These are phyloP conservation scores for Eruca vesicaria DNA, from an alignment of 441 rosid species.

Conservation along the genomic window DNA sequence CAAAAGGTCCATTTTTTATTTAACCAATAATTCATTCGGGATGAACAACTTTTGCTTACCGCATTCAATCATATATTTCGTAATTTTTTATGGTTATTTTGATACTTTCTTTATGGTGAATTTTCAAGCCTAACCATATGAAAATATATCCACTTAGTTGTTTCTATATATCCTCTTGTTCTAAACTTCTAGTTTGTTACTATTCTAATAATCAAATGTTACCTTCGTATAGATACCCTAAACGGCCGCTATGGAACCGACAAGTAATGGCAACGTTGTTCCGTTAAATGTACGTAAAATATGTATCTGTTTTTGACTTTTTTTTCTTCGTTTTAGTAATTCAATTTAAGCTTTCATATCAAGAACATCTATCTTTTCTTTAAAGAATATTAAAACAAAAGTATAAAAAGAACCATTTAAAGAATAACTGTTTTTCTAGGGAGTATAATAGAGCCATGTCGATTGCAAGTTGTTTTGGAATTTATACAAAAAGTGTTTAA, in stretches of 20 bases:
- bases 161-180: neutral
- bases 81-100: too few relatives aligned
- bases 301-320: neutral
- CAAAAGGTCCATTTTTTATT: neutral
- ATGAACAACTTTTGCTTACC: neutral
- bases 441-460: neutral
- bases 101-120: neutral
- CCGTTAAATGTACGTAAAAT: constrained; percentile 26
- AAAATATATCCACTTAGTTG: neutral
- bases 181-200: neutral
- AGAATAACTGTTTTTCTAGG: neutral
- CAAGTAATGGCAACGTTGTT: constrained; percentile 34
- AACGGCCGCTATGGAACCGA: constrained; percentile 43
- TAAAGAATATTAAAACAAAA: neutral
- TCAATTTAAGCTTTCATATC: neutral
- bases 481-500: neutral
- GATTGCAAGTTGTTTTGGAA: neutral
- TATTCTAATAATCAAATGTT: neutral
- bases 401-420: neutral
- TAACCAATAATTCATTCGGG: neutral
- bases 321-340: neutral
- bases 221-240: constrained; percentile 33
- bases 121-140: neutral
- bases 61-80: neutral
- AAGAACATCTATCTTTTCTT: neutral